A percentile compares a stretch with the other conserved stretches of the same genome.
Conservation (phyloP, 495 filamentous ascomycete species). For the Amniculicola lignicola region DNA sequence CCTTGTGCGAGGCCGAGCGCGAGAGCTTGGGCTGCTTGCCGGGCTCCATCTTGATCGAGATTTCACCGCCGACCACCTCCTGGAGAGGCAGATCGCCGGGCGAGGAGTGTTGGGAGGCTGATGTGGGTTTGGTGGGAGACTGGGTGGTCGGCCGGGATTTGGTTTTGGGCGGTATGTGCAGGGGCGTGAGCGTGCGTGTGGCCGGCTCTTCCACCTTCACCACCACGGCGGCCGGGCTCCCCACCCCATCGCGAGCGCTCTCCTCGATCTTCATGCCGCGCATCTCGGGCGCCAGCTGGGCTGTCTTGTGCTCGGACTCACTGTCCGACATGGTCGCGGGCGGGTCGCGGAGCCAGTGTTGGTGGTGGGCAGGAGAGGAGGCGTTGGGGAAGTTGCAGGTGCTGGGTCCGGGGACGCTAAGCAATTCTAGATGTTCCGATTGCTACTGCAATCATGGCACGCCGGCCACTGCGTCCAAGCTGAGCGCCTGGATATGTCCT, state of each 20-base stretch:
- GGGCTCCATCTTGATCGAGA: constrained; percentile 62
- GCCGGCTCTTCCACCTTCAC: constrained; percentile 13
- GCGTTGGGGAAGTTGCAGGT: constrained; percentile 21
- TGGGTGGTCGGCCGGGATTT: constrained; percentile 38
- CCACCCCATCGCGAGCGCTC: constrained; percentile 26
- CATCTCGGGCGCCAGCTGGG: constrained; percentile 36
- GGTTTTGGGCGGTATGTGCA: constrained; percentile 21
- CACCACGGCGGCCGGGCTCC: background rate
- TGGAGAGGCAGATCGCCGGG: constrained; percentile 45
- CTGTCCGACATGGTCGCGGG: constrained; percentile 38
- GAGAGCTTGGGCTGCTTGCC: constrained; percentile 69
- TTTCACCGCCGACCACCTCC: constrained; percentile 54
- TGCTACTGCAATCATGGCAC: constrained; percentile 31
- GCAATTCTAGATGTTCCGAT: constrained; percentile 36
- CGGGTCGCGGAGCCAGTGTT: constrained; percentile 5
- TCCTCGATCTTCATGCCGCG: constrained; percentile 40
- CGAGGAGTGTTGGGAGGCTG: constrained; percentile 40
- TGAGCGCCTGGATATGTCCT: too few species aligned
- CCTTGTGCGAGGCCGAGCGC: constrained; percentile 71
- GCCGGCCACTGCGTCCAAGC: too few species aligned
- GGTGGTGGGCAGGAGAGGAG: constrained; percentile 22
- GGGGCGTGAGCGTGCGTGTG: constrained; percentile 22
- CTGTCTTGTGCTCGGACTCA: constrained; percentile 33
- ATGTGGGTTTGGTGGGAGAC: constrained; percentile 46
- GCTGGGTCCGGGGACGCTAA: constrained; percentile 31